Evolutionary conservation across 1,139 yeast species (phyloP).

Genomic region (Suhomyces coccinellae): DNA sequence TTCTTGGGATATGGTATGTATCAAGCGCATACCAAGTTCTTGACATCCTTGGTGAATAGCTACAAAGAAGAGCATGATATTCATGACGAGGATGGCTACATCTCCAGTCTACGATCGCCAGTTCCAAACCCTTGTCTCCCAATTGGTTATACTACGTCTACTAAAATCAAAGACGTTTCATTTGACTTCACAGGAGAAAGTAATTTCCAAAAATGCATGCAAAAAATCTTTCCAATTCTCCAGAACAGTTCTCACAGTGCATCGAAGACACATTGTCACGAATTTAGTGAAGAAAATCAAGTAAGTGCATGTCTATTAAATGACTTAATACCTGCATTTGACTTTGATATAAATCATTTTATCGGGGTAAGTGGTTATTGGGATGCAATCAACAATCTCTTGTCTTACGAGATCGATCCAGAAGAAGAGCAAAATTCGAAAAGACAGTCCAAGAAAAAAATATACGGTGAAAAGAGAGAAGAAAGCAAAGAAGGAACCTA

Average conservation of each 20-base stretch:
- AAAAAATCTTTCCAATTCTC: slow-evolving; percentile 54
- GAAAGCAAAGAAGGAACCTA: slow-evolving; percentile 19
- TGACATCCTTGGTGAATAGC: slow-evolving; percentile 36
- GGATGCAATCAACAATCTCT: slow-evolving; percentile 61
- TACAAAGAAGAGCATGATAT: slow-evolving; percentile 19
- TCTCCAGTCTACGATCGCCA: slow-evolving; percentile 24
- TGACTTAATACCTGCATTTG: slow-evolving; percentile 64
- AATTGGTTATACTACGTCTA: slow-evolving; percentile 33
- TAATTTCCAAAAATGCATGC: slow-evolving; percentile 55
- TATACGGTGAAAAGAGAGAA: neutral
- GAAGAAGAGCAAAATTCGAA: neutral
- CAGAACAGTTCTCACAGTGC: slow-evolving; percentile 32
- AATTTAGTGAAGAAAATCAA: slow-evolving; percentile 29
- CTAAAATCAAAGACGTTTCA: slow-evolving; percentile 24
- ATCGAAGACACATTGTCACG: slow-evolving; percentile 27
- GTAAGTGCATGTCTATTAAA: slow-evolving; percentile 52
- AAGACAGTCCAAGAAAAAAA: neutral
- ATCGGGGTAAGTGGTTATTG: slow-evolving; percentile 83
- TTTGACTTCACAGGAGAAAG: slow-evolving; percentile 59
- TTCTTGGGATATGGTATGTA: slow-evolving; percentile 78
- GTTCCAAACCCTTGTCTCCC: slow-evolving; percentile 67
- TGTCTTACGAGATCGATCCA: slow-evolving; percentile 26
- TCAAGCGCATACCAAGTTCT: slow-evolving; percentile 60
- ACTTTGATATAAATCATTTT: slow-evolving; percentile 65
- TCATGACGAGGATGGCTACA: slow-evolving; percentile 12